Percentiles rank a stretch among this genome's conserved stretches.
Conservation (phyloP, 202 grass and related monocot genomes). For the Dendrocalamus latiflorus region DNA sequence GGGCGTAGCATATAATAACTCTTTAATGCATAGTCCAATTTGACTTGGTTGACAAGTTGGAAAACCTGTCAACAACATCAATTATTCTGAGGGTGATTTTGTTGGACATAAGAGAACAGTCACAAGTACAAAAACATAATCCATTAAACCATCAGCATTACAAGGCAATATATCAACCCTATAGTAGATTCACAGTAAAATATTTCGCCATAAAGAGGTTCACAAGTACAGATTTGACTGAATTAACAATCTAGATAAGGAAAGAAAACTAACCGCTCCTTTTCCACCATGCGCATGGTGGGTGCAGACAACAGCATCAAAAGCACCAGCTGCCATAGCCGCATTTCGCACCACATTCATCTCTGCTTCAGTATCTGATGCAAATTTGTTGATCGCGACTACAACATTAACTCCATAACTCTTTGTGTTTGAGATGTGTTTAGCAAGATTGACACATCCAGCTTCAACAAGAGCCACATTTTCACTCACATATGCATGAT, state of each 20-base stretch:
- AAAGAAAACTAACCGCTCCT: conserved; percentile 75
- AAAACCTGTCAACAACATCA: no score
- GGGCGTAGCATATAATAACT: no score
- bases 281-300: conserved; percentile 97
- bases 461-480: conserved; percentile 89
- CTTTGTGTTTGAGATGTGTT: conserved; percentile 78
- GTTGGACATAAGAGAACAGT: no score
- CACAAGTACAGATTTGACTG: neutral
- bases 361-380: conserved; percentile 82
- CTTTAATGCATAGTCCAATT: no score
- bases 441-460: conserved; percentile 89
- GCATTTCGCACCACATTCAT: conserved; percentile 66
- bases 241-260: conserved; percentile 5
- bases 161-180: neutral
- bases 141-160: neutral
- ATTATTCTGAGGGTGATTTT: no score
- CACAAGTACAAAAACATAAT: no score
- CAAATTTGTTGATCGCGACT: conserved; percentile 93
- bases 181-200: neutral
- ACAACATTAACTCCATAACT: conserved; percentile 87
- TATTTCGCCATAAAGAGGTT: neutral
- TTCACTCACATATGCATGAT: conserved; percentile 83
- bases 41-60: no score
- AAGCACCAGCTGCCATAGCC: conserved; percentile 74
- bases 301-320: conserved; percentile 76